phyloP scores from a whole-genome alignment of 169 alveolate genomes.

The Toxoplasma gondii region DNA sequence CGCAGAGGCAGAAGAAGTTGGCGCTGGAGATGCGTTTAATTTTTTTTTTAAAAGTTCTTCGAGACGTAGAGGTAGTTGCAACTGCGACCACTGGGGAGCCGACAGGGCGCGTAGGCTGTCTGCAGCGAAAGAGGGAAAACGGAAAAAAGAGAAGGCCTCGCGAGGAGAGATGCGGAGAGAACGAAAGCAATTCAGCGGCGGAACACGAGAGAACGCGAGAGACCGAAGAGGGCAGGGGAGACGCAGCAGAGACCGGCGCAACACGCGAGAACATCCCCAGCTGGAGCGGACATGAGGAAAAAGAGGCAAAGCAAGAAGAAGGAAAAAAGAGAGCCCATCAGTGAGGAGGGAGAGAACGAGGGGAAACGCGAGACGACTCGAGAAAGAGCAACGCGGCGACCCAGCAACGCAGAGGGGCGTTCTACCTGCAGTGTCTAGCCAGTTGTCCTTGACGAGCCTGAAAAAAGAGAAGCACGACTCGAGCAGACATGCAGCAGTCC shows the following conservation, averaged over 20 bases:
- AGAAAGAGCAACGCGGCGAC: background rate
- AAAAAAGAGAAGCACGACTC: background rate
- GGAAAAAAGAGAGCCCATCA: background rate
- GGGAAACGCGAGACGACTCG: background rate
- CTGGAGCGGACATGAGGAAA: too few relatives aligned
- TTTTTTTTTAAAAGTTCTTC: background rate
- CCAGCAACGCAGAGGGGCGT: background rate
- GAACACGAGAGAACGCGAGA: background rate
- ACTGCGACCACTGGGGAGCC: conserved; percentile 10
- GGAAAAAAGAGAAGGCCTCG: background rate
- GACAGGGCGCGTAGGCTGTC: conserved; percentile 12
- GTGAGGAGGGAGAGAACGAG: background rate
- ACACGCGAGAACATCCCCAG: too few relatives aligned
- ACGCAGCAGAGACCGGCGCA: background rate
- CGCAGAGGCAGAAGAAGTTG: background rate
- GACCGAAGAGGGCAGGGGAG: background rate
- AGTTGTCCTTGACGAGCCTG: conserved; percentile 28
- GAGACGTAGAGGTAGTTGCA: conserved; percentile 17
- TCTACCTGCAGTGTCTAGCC: conserved; percentile 36
- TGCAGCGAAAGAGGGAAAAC: background rate
- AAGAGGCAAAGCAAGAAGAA: background rate
- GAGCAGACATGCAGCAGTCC: background rate
- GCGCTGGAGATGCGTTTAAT: background rate
- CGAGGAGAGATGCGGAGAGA: background rate
- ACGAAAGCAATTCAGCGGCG: background rate